These are phyloP conservation scores for Hygrophorus pudorinus DNA, from an alignment of 768 basidiomycete species.

Conservation along the genomic window DNA sequence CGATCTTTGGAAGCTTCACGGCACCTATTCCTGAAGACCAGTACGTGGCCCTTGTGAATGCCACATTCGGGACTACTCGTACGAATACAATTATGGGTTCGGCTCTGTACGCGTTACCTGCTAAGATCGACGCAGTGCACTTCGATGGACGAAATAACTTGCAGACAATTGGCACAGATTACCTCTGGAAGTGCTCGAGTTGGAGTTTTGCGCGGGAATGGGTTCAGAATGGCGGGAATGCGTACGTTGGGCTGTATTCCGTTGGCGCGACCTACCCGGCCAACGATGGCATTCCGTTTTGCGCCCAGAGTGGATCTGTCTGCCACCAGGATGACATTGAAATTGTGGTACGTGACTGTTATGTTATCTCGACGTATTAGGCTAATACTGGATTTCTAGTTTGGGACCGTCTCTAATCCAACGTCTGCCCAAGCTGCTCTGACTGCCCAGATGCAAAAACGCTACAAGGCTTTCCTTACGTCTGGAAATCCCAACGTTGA, in stretches of 20 bases:
- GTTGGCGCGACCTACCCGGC: conserved; percentile 65
- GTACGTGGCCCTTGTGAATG: conserved; percentile 29
- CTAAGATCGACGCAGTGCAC: conserved; percentile 17
- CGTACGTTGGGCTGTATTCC: conserved; percentile 56
- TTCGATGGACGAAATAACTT: conserved; percentile 49
- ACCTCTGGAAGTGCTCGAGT: conserved; percentile 57
- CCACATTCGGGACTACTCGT: conserved; percentile 37
- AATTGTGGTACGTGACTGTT: conserved; percentile 47
- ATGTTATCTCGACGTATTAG: conserved; percentile 1
- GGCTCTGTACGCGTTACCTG: conserved; percentile 32
- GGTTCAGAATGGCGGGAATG: conserved; percentile 52
- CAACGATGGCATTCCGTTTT: conserved; percentile 47
- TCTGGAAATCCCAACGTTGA: conserved; percentile 53
- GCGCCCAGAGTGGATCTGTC: conserved; percentile 44
- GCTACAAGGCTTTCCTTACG: conserved; percentile 57
- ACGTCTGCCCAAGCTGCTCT: conserved; percentile 47
- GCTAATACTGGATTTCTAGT: conserved; percentile 17
- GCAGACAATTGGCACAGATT: conserved; percentile 54
- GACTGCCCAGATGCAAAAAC: conserved; percentile 54
- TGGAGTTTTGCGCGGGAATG: conserved; percentile 67
- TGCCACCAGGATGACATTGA: conserved; percentile 81
- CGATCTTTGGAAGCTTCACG: conserved; percentile 39
- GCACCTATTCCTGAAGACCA: conserved; percentile 26
- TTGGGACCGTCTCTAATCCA: conserved; percentile 50
- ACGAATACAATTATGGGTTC: conserved; percentile 33